These are phyloP conservation scores for Amanita pallidorosea DNA, from an alignment of 768 basidiomycete species.

Conservation along the genomic window DNA sequence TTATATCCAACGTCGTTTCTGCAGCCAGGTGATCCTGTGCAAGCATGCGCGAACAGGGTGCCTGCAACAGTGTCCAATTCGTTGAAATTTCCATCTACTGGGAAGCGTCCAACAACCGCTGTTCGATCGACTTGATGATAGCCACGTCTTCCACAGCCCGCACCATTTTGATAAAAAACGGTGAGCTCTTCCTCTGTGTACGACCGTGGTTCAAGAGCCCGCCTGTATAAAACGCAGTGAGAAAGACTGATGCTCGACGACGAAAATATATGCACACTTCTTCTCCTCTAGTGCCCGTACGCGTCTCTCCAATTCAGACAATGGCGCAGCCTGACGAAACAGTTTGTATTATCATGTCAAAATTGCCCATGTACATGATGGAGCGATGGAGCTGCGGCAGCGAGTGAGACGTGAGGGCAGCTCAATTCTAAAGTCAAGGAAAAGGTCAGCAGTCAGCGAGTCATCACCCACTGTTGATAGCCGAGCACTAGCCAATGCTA, in stretches of 20 bases:
- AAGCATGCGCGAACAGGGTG: constrained; percentile 23
- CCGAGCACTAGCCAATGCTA: too few relatives aligned
- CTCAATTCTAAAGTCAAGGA: too few relatives aligned
- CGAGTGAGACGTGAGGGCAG: too few relatives aligned
- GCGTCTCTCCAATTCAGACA: constrained; percentile 4
- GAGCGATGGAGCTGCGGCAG: too few relatives aligned
- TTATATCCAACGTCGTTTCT: constrained; percentile 39
- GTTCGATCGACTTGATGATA: constrained; percentile 22
- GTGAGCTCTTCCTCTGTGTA: constrained; percentile 34
- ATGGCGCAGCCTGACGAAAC: not conserved
- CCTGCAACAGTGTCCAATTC: not conserved
- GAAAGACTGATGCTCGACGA: not conserved
- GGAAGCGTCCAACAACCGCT: constrained; percentile 17
- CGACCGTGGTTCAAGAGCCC: constrained; percentile 18
- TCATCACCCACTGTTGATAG: too few relatives aligned
- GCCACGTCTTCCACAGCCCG: constrained; percentile 21
- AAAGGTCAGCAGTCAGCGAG: too few relatives aligned
- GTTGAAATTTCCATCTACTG: constrained; percentile 1
- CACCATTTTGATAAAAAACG: constrained; percentile 20
- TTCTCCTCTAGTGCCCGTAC: constrained; percentile 1
- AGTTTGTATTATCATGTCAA: not conserved
- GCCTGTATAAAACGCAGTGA: constrained; percentile 14
- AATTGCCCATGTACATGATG: too few relatives aligned
- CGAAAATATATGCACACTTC: not conserved
- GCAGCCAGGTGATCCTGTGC: constrained; percentile 37